phyloP scores from a whole-genome alignment of 1,284 basidiomycete species.

The Marasmius oreades region DNA sequence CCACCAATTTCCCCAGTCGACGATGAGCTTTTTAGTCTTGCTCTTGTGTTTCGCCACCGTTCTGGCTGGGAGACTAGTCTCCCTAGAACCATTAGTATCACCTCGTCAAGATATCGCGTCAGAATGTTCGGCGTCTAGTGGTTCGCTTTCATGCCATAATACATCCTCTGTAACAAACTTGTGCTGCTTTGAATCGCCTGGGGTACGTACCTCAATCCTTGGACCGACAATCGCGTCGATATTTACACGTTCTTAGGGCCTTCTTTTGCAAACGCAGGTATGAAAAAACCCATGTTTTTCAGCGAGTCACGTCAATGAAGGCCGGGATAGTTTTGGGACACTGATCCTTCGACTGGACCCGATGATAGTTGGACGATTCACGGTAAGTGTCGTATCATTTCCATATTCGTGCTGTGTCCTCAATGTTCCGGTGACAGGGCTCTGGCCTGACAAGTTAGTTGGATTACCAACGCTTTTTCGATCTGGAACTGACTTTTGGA shows the following conservation, averaged over 20 bases:
- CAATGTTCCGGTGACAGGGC: slow-evolving; percentile 34
- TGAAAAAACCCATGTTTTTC: neutral
- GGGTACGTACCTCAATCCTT: slow-evolving; percentile 32
- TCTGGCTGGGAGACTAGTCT: too few relatives aligned
- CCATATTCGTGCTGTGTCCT: slow-evolving; percentile 5
- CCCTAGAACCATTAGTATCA: too few relatives aligned
- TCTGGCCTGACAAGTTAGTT: slow-evolving; percentile 69
- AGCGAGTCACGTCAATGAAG: neutral
- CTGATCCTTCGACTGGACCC: slow-evolving; percentile 60
- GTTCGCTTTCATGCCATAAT: slow-evolving; percentile 44
- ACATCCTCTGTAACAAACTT: slow-evolving; percentile 34
- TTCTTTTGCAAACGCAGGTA: slow-evolving; percentile 63
- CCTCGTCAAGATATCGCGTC: slow-evolving; percentile 21
- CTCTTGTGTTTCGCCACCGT: too few relatives aligned
- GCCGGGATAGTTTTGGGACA: slow-evolving; percentile 58
- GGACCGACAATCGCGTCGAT: neutral
- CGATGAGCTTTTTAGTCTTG: too few relatives aligned
- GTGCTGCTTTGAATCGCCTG: slow-evolving; percentile 54
- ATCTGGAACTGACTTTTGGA: slow-evolving; percentile 6
- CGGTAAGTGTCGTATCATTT: slow-evolving; percentile 40
- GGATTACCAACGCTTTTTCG: neutral
- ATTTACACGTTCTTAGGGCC: slow-evolving; percentile 37
- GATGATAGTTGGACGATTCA: slow-evolving; percentile 73
- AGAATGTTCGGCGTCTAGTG: slow-evolving; percentile 39
- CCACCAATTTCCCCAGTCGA: too few relatives aligned